These are phyloP conservation scores for Sutorius australiensis DNA, from an alignment of 768 basidiomycete species.

Conservation along the genomic window DNA sequence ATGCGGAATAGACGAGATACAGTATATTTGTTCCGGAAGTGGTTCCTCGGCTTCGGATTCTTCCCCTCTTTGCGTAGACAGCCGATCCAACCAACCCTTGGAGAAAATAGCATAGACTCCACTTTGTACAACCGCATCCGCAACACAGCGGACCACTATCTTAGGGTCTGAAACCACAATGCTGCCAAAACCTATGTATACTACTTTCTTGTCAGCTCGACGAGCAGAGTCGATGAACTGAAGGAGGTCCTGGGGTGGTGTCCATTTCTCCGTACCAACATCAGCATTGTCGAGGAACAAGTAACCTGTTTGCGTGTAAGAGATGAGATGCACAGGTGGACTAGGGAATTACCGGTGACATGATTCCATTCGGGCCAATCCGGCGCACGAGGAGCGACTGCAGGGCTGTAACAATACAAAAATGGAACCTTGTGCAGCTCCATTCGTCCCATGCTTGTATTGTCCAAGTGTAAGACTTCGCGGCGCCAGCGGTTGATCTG, in stretches of 20 bases:
- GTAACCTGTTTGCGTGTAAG: not conserved
- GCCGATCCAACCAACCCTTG: not conserved
- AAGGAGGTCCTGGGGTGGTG: not conserved
- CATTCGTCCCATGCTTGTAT: not conserved
- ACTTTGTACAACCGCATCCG: not conserved
- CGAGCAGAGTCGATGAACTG: not conserved
- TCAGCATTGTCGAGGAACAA: not conserved
- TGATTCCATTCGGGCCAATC: not conserved
- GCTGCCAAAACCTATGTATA: not conserved
- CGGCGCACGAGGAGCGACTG: not conserved
- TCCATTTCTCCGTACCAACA: not conserved
- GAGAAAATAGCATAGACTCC: not conserved
- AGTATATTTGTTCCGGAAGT: too few relatives aligned
- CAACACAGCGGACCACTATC: not conserved
- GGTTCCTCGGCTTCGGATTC: not conserved
- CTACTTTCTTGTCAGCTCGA: not conserved
- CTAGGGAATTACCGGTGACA: not conserved
- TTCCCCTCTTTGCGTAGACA: not conserved
- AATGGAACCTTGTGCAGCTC: not conserved
- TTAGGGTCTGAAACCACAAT: not conserved
- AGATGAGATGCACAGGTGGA: not conserved
- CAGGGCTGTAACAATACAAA: not conserved
- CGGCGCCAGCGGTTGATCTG: not conserved
- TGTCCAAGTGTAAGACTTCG: not conserved
- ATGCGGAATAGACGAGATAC: too few relatives aligned